A percentile compares a stretch with the other conserved stretches of the same genome.
Evolutionary conservation across 1,284 basidiomycete species (phyloP).

Genomic region (Tilletia indica): DNA sequence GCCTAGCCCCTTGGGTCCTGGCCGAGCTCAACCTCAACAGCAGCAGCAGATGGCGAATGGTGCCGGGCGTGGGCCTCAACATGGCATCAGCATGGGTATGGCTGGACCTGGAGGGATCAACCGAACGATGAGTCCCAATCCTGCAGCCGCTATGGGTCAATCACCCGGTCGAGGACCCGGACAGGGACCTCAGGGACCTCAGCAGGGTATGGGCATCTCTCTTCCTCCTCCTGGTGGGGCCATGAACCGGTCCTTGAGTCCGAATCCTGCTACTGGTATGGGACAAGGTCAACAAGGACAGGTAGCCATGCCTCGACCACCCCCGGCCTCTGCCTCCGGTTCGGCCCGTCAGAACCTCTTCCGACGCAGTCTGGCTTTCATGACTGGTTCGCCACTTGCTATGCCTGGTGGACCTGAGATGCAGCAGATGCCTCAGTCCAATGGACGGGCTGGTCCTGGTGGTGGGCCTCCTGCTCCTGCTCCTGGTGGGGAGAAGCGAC

Average conservation of each 20-base stretch:
- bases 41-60: conserved; percentile 2
- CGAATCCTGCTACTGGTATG: not conserved
- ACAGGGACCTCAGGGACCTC: not conserved
- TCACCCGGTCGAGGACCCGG: too few relatives aligned
- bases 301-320: not conserved
- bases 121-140: too few relatives aligned
- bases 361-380: conserved; percentile 39
- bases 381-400: conserved; percentile 23
- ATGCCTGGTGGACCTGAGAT: not conserved
- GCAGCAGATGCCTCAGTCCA: not conserved
- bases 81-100: not conserved
- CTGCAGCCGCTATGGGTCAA: too few relatives aligned
- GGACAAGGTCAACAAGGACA: not conserved
- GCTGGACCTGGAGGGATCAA: not conserved
- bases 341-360: conserved; percentile 30
- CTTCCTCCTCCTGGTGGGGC: not conserved
- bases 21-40: not conserved
- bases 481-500: conserved; percentile 25
- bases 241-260: too few relatives aligned
- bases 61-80: not conserved
- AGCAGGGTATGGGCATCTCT: not conserved
- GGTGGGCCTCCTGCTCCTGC: too few relatives aligned
- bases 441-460: not conserved
- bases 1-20: not conserved
- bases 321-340: not conserved